phyloP scores from a whole-genome alignment of 2,329 filamentous ascomycete genomes.

The Penicillium sp. region DNA sequence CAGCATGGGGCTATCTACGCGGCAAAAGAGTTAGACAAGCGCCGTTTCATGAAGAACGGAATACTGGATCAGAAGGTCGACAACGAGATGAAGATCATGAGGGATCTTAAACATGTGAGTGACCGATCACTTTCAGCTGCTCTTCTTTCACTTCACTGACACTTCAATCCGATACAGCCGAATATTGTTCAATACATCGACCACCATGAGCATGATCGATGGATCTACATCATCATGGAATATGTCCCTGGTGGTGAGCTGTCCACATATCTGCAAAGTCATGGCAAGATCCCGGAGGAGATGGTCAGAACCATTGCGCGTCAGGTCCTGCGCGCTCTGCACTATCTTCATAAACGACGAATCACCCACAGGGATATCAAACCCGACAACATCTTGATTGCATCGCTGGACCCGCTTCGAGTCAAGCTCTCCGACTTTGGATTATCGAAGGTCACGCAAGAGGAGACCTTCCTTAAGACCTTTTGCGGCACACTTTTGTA shows the following conservation, averaged over 20 bases:
- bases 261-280: conserved; percentile 64
- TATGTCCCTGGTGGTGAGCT: conserved; percentile 80
- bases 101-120: conserved; percentile 73
- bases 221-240: conserved; percentile 97
- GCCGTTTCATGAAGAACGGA: conserved; percentile 88
- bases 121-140: not conserved
- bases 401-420: conserved; percentile 66
- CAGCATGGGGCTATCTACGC: conserved; percentile 80
- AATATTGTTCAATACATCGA: conserved; percentile 93
- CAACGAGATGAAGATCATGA: conserved; percentile 97
- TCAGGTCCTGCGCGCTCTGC: conserved; percentile 71
- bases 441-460: conserved; percentile 87
- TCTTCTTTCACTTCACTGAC: not conserved
- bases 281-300: conserved; percentile 63
- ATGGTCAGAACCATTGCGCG: conserved; percentile 68
- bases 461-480: conserved; percentile 88
- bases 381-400: conserved; percentile 92
- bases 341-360: conserved; percentile 79
- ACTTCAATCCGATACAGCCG: conserved; percentile 48
- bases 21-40: conserved; percentile 92
- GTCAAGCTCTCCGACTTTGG: conserved; percentile 97
- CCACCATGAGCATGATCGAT: conserved; percentile 74
- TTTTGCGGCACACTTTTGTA: conserved; percentile 96
- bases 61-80: conserved; percentile 86
- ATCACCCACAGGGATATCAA: conserved; percentile 99